phyloP scores from a whole-genome alignment of 73 alveolate species.

The Diophrys appendiculata region DNA sequence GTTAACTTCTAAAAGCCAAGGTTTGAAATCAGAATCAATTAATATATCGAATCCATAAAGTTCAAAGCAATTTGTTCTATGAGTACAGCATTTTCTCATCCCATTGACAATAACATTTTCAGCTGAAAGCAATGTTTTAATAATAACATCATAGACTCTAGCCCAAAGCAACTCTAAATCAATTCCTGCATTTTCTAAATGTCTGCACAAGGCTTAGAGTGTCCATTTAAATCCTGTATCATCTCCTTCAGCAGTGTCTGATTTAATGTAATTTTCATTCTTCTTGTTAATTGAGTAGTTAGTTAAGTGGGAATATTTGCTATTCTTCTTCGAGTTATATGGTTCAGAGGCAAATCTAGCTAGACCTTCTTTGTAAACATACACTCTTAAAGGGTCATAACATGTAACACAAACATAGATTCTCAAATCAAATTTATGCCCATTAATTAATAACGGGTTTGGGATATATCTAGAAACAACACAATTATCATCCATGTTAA shows the following conservation, averaged over 20 bases:
- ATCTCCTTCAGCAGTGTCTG: slow-evolving; percentile 65
- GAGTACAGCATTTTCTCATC: slow-evolving; percentile 62
- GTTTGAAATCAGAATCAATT: slow-evolving; percentile 48
- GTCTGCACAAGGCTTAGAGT: slow-evolving; percentile 73
- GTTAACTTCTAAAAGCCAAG: slow-evolving; percentile 62
- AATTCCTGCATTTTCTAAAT: slow-evolving; percentile 72
- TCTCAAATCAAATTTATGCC: slow-evolving; percentile 84
- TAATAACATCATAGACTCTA: slow-evolving; percentile 79
- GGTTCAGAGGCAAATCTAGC: slow-evolving; percentile 83
- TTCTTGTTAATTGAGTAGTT: slow-evolving; percentile 85
- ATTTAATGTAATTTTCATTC: slow-evolving; percentile 78
- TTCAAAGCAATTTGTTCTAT: slow-evolving; percentile 65
- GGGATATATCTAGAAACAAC: not conserved
- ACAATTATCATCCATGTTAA: not conserved
- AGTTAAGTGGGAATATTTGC: slow-evolving; percentile 76
- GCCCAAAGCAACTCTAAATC: slow-evolving; percentile 76
- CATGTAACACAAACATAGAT: slow-evolving; percentile 81
- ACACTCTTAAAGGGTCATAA: slow-evolving; percentile 79
- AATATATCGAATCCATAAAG: slow-evolving; percentile 56
- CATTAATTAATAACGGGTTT: slow-evolving; percentile 73
- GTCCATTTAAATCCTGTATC: slow-evolving; percentile 87
- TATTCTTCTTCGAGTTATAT: slow-evolving; percentile 63
- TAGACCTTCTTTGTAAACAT: slow-evolving; percentile 83
- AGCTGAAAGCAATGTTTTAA: slow-evolving; percentile 67
- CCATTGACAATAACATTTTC: slow-evolving; percentile 70